Conservation (phyloP, 1,139 yeast genomes). For the Hemisphaericaspora subhashii region DNA sequence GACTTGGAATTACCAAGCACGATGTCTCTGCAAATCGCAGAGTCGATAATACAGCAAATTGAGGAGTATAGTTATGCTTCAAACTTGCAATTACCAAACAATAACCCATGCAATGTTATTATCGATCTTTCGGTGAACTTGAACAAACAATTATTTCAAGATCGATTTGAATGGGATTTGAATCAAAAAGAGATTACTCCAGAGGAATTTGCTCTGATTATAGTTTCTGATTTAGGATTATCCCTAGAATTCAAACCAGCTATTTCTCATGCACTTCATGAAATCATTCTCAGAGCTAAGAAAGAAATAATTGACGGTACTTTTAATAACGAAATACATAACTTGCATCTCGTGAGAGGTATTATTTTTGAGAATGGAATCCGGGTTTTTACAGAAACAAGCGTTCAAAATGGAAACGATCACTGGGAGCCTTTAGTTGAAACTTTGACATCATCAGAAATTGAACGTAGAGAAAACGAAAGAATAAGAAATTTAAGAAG, state of each 20-base stretch:
- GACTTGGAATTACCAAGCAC: constrained; percentile 78
- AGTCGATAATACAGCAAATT: constrained; percentile 74
- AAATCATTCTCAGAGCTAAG: constrained; percentile 70
- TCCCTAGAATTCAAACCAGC: constrained; percentile 88
- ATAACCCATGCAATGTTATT: constrained; percentile 71
- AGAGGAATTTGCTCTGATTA: constrained; percentile 76
- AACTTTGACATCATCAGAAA: constrained; percentile 84
- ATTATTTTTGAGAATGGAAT: constrained; percentile 46
- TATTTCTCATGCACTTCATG: constrained; percentile 85
- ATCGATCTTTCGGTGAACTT: constrained; percentile 81
- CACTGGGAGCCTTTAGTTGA: constrained; percentile 92
- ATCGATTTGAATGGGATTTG: constrained; percentile 94
- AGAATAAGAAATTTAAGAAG: constrained; percentile 90
- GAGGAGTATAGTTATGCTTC: constrained; percentile 64
- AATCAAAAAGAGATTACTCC: constrained; percentile 68
- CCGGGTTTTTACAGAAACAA: constrained; percentile 45
- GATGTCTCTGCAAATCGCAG: constrained; percentile 64
- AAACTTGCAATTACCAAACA: constrained; percentile 61
- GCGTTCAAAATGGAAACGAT: constrained; percentile 51
- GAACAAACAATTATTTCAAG: constrained; percentile 83
- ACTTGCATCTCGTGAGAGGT: constrained; percentile 46
- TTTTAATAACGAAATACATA: constrained; percentile 47
- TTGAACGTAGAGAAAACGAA: constrained; percentile 92
- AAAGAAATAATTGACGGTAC: constrained; percentile 85
- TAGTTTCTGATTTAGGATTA: constrained; percentile 83